Conservation (phyloP, 768 basidiomycete genomes). For the Mrakia blollopis region DNA sequence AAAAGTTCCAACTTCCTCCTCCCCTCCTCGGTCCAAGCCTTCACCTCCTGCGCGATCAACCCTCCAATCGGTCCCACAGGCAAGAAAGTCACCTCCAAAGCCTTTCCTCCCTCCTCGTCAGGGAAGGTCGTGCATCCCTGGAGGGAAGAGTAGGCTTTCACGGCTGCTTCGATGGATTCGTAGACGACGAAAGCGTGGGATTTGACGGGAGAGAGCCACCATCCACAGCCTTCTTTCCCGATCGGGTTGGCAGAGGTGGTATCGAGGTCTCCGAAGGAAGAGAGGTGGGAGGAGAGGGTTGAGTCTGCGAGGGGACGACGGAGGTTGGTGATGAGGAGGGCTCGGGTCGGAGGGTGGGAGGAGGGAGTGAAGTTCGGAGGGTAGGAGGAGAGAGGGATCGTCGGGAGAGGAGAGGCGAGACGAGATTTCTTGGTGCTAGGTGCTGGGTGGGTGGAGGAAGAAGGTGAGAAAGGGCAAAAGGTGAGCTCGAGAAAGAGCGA, state of each 20-base stretch:
- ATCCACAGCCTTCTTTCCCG: constrained; percentile 23
- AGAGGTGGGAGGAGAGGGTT: constrained; percentile 37
- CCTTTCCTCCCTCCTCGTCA: background rate
- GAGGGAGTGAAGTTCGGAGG: constrained; percentile 21
- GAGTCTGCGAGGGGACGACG: constrained; percentile 40
- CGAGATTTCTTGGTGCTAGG: background rate
- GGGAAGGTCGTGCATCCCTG: constrained; percentile 22
- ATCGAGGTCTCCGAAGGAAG: constrained; percentile 31
- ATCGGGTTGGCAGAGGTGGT: constrained; percentile 12
- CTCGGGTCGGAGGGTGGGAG: constrained; percentile 40
- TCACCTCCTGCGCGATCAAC: constrained; percentile 41
- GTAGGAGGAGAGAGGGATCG: background rate
- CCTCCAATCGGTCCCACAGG: constrained; percentile 36
- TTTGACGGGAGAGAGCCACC: constrained; percentile 30
- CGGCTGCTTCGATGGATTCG: constrained; percentile 1
- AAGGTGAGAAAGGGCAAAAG: background rate
- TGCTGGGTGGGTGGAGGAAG: background rate
- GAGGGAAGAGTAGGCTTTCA: constrained; percentile 19
- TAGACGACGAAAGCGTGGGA: constrained; percentile 20
- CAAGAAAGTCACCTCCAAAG: constrained; percentile 41
- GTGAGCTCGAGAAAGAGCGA: background rate
- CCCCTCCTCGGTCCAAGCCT: constrained; percentile 42
- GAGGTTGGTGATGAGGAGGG: constrained; percentile 43
- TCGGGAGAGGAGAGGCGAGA: background rate
- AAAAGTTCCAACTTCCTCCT: constrained; percentile 41